These are phyloP conservation scores for Lomentospora prolificans DNA, from an alignment of 2,329 filamentous ascomycete genomes.

Conservation along the genomic window DNA sequence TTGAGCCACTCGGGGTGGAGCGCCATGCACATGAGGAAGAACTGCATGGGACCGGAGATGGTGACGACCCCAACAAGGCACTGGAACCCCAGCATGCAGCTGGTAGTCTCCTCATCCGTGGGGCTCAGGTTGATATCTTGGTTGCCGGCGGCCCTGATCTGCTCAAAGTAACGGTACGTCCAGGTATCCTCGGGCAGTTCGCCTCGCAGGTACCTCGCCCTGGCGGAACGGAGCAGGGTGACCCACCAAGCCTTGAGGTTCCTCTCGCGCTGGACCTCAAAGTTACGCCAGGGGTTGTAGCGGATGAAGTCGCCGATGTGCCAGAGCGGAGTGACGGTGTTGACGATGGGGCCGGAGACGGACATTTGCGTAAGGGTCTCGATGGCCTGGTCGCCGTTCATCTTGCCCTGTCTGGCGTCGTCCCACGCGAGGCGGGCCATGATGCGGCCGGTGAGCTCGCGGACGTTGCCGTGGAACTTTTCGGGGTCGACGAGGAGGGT, in stretches of 20 bases:
- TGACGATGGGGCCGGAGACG: slow-evolving; percentile 40
- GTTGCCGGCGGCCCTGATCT: slow-evolving; percentile 30
- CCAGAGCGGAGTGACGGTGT: slow-evolving; percentile 40
- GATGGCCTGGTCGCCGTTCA: slow-evolving; percentile 36
- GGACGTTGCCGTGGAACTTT: slow-evolving; percentile 33
- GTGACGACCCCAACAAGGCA: slow-evolving; percentile 41
- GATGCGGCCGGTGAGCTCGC: slow-evolving; percentile 39
- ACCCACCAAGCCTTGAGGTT: slow-evolving; percentile 37
- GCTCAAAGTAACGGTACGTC: slow-evolving; percentile 37
- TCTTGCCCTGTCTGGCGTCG: slow-evolving; percentile 33
- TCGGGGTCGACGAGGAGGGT: slow-evolving; percentile 35
- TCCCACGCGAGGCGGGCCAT: slow-evolving; percentile 41
- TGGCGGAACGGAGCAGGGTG: slow-evolving; percentile 28
- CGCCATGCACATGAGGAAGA: slow-evolving; percentile 42
- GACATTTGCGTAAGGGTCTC: slow-evolving; percentile 39
- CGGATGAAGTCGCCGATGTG: slow-evolving; percentile 26
- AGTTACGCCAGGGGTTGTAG: slow-evolving; percentile 37
- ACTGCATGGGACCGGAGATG: slow-evolving; percentile 37
- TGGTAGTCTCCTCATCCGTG: slow-evolving; percentile 34
- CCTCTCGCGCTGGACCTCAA: slow-evolving; percentile 32
- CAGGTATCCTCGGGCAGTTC: slow-evolving; percentile 35
- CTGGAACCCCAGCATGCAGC: slow-evolving; percentile 42
- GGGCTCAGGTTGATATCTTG: slow-evolving; percentile 27
- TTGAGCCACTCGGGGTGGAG: slow-evolving; percentile 42
- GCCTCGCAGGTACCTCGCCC: slow-evolving; percentile 28